A percentile compares a stretch with the other conserved stretches of the same genome.
phyloP scores from a whole-genome alignment of 108 stramenopile species.

The Hondaea fermentalgiana region DNA sequence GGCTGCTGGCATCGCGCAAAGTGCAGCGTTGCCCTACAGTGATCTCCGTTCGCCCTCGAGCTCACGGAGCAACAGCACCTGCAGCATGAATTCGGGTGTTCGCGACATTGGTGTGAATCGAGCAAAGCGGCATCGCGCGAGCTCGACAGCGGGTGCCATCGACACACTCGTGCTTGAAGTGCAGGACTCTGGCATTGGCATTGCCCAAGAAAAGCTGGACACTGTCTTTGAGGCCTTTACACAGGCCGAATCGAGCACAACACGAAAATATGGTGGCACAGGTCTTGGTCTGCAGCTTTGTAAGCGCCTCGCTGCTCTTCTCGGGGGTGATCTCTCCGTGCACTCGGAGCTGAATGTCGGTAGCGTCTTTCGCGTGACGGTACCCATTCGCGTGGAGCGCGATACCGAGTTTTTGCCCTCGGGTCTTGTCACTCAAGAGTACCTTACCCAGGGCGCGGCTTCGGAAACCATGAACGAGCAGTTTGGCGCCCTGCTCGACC shows the following conservation, averaged over 20 bases:
- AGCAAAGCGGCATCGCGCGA: background rate
- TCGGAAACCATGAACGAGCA: background rate
- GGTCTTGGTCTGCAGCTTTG: slow-evolving; percentile 21
- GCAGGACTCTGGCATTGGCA: slow-evolving; percentile 37
- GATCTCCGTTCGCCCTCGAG: too few species aligned
- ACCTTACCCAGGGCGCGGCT: background rate
- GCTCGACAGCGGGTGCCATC: background rate
- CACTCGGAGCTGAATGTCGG: background rate
- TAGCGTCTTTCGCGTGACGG: background rate
- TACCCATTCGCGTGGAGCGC: background rate
- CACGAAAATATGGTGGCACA: slow-evolving; percentile 14
- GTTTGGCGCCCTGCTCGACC: background rate
- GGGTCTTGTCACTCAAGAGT: background rate
- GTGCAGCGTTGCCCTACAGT: too few species aligned
- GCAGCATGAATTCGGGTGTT: background rate
- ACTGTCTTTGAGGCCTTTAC: slow-evolving; percentile 31
- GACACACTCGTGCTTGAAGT: slow-evolving; percentile 4
- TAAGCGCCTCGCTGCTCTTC: background rate
- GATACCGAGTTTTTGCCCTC: background rate
- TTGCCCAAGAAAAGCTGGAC: slow-evolving; percentile 20
- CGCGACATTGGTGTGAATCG: background rate
- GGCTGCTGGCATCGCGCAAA: background rate
- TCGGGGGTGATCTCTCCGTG: background rate
- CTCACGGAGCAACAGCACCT: too few species aligned
- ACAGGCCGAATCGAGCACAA: background rate